These are phyloP conservation scores for Plantago major DNA, from an alignment of 257 asterid genomes.

Conservation along the genomic window DNA sequence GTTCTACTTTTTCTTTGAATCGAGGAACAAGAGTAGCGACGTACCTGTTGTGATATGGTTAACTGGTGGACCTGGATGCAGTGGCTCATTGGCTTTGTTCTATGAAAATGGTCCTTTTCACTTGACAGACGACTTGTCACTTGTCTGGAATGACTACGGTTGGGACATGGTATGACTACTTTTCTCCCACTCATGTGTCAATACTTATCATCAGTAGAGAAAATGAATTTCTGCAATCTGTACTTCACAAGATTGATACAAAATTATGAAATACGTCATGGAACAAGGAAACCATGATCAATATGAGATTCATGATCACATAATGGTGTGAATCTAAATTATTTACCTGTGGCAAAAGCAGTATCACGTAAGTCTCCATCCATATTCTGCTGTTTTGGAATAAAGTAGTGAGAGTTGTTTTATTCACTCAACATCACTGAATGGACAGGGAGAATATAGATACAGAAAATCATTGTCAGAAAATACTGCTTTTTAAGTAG, in stretches of 20 bases:
- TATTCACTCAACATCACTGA: too few species aligned
- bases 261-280: too few species aligned
- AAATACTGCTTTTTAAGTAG: not conserved
- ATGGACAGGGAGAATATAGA: not conserved
- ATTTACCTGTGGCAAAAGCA: too few species aligned
- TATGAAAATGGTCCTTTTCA: conserved; percentile 79
- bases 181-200: not conserved
- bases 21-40: conserved; percentile 39
- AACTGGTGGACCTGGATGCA: conserved; percentile 90
- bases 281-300: too few species aligned
- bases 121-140: conserved; percentile 42
- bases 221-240: not conserved
- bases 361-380: too few species aligned
- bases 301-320: too few species aligned
- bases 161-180: conserved; percentile 66
- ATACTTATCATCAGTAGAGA: conserved; percentile 3
- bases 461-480: not conserved
- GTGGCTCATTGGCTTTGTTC: conserved; percentile 68
- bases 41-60: conserved; percentile 77
- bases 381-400: too few species aligned
- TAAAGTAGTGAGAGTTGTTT: too few species aligned
- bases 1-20: conserved; percentile 78
- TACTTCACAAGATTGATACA: too few species aligned
- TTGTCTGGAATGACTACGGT: conserved; percentile 68
- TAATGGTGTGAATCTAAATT: too few species aligned